Base-by-base conservation (phyloP, 768 basidiomycete genomes). In the Mycena leptocephala region DNA sequence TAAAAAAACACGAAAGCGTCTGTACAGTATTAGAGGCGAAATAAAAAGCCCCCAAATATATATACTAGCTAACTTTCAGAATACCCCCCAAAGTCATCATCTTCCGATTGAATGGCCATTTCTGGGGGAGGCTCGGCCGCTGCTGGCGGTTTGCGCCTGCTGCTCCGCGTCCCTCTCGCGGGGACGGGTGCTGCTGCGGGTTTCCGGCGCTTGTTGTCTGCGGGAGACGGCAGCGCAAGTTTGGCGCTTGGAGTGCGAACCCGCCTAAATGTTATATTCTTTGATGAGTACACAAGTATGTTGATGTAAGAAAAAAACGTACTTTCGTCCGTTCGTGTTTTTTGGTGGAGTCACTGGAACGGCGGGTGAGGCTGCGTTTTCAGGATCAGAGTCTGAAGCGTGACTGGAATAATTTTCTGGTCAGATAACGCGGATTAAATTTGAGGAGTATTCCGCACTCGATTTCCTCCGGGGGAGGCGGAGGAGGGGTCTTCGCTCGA, bases 251-350 rank as follows among this genome's bases (percentile, higher is more conserved):
- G 77, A 4, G 73, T 68, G 11, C 77, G 77, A 5, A 55, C 70
- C 20, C 77, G 28, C 73, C 77, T 78, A 35, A 13, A 48, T 16
- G n/a, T 9, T 16, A 48, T 9, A 35, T 14, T 20, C 5, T 24
- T 59, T 8, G 7, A 14, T 43, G 33, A 32, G 37, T 24, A 32
- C 2, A 4, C 41, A 22, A 51, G 20, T 2, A 20, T 24, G 6
- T n/a, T n/a, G n/a, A n/a, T n/a, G 41, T 20, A 35, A 39, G 7
- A 24, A 24, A 22, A 32, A 56, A 43, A 63, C 77, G 16, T 55
- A 72, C 77, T 78, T 78, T 28, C 56, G 69, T 22, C 77, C 77
- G 8, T 67, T 78, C 70, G 58, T 41, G 1, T 70, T 75, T 51
- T 70, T 61, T 7, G 61, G 64, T 7, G 77, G 77, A 35, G 77